Percentiles rank a stretch among this genome's conserved stretches.
phyloP scores from a whole-genome alignment of 2,329 filamentous ascomycete genomes.

The Aureobasidium sp. region DNA sequence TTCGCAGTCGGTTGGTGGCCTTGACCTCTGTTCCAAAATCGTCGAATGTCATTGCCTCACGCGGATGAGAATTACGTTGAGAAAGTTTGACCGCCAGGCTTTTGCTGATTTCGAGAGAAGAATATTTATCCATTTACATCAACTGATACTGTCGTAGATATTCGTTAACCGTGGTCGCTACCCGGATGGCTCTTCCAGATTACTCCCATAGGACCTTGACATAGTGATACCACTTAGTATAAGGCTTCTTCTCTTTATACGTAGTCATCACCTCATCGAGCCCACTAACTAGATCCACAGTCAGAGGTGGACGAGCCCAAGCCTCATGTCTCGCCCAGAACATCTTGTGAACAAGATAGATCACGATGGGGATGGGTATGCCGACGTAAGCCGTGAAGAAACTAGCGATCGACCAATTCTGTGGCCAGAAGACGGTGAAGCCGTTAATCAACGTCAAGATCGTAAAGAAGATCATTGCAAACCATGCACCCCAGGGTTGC shows the following conservation, averaged over 20 bases:
- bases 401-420: conserved; percentile 53
- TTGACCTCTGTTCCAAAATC: no score
- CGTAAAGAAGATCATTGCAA: conserved; percentile 50
- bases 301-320: conserved; percentile 43
- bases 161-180: background rate
- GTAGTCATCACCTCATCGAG: conserved; percentile 27
- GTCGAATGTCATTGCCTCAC: no score
- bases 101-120: no score
- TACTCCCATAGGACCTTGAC: conserved; percentile 27
- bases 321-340: conserved; percentile 38
- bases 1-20: no score
- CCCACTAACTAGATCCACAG: conserved; percentile 48
- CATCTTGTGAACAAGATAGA: conserved; percentile 49
- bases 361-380: conserved; percentile 52
- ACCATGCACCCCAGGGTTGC: conserved; percentile 59
- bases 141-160: background rate
- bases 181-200: no score
- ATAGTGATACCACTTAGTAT: conserved; percentile 26
- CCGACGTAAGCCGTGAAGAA: conserved; percentile 65
- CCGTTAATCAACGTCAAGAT: conserved; percentile 67
- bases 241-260: conserved; percentile 27
- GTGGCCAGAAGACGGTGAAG: conserved; percentile 65
- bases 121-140: no score
- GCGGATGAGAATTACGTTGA: no score
- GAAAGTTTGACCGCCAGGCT: no score